phyloP scores from a whole-genome alignment of 352 stramenopile species.

The Pythium volutum region DNA sequence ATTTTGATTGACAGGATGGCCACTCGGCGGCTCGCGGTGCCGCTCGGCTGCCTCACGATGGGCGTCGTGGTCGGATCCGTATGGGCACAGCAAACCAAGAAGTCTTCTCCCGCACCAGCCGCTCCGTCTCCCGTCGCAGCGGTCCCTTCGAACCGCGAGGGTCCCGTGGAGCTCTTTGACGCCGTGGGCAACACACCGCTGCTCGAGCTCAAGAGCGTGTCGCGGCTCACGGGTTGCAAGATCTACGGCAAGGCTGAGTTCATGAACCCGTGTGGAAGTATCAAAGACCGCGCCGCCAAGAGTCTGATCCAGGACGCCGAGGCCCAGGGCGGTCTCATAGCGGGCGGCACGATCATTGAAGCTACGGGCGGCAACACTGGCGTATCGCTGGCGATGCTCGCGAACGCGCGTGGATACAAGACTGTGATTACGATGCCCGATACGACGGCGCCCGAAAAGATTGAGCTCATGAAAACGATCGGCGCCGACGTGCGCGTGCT shows the following conservation, averaged over 20 bases:
- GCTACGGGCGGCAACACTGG: conserved; percentile 92
- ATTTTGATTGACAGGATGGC: not conserved
- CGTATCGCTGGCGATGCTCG: conserved; percentile 89
- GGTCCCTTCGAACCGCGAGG: conserved; percentile 13
- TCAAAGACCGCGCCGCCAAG: conserved; percentile 94
- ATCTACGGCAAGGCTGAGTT: conserved; percentile 82
- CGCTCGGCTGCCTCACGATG: conserved; percentile 23
- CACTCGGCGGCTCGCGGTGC: not conserved
- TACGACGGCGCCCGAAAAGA: conserved; percentile 67
- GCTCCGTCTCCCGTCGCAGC: not conserved
- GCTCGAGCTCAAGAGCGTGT: conserved; percentile 63
- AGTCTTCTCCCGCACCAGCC: not conserved
- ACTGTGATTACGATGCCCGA: conserved; percentile 72
- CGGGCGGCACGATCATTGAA: conserved; percentile 61
- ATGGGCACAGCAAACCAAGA: conserved; percentile 1
- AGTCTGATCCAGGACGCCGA: conserved; percentile 92
- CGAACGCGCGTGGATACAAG: conserved; percentile 81
- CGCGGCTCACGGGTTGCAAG: conserved; percentile 63
- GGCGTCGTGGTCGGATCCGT: conserved; percentile 25
- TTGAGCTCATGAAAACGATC: conserved; percentile 77
- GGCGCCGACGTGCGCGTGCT: conserved; percentile 63
- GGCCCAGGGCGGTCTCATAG: conserved; percentile 72
- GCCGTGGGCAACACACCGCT: conserved; percentile 78
- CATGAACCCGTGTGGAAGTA: conserved; percentile 90
- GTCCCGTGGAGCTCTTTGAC: conserved; percentile 53